Base-by-base conservation (phyloP, 352 stramenopile species). In the Phytophthora rubi region DNA sequence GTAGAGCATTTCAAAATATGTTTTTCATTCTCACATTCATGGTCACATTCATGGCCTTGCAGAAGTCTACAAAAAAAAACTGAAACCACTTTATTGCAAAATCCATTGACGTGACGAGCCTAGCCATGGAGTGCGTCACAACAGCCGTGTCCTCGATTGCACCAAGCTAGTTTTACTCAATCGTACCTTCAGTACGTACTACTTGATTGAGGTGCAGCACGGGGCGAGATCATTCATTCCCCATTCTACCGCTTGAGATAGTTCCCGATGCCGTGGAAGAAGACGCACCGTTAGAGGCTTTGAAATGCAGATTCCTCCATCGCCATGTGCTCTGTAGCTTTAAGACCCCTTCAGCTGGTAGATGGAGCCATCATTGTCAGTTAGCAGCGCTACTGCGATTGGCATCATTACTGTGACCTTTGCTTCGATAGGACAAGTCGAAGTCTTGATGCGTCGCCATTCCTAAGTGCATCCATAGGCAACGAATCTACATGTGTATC, bases 51-150 rank as follows among this genome's bases (percentile, higher is more conserved):
- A 30, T 30, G 26, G 26, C 26, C 3, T 4, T 30, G 26, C 26
- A 30, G 1, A 48, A 16, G n/a, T 44, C 45, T 72, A 75, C 6
- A 21, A 21, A 21, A 79, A 42, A 53, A 83, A 60, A 32, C 49
- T 82, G 63, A 26, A 86, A 84, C 80, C 77, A 88, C 59, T 83
- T 82, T 4, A 63, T 75, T 5, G 62, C 62, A 13, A 75, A 4
- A 7, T 56, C 68, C 44, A 65, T 65, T 6, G 68, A 53, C 56
- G 68, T 65, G 15, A 65, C 62, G 4, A 75, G 33, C 7, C 62
- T 45, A 26, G 45, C 62, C 55, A 71, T 64, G 1, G 68, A 75
- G 13, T 75, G 58, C 2, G 68, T 75, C 2, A 75, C 45, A 12
- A 75, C 54, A 1, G 71, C 48, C 0, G 68, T 75, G 28, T 75